Evolutionary conservation across 2,329 filamentous ascomycete species (phyloP), one percentile per base, ranked within the genome.

Genomic region (Pseudogymnoascus sp.): DNA sequence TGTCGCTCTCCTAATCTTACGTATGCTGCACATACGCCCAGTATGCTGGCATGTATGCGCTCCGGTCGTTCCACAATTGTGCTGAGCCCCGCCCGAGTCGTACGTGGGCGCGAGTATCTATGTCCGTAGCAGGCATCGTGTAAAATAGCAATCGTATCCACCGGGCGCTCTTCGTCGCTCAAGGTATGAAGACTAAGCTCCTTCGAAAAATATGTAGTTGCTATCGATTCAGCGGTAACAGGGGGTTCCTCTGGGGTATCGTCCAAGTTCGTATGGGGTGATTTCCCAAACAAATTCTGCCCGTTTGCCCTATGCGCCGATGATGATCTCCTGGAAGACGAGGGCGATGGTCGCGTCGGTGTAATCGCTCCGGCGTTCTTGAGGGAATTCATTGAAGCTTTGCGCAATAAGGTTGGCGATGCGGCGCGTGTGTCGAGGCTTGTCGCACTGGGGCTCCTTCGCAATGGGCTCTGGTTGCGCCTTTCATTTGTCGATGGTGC

Each of bases 61-160:
- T 99, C 94, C 0, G 94, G 94, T 9, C 94, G 83, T 75, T 99
- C 94, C 57, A 99, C 92, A 66, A 99, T 96, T 61, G 86, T 89
- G 68, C 79, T 85, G 1, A 97, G 80, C 14, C 83, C 82, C 47
- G 78, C 81, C 68, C 88, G 88, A 20, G 85, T 87, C 0, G 91
- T 88, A 67, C 89, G 87, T 3, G 91, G 91, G 47, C 94, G 83
- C 9, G 92, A 90, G 74, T 86, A 99, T 20, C 92, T 87, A 75
- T 99, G 94, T 22, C 93, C 92, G 72, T 97, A 99, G 74, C 93
- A 96, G 60, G 89, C 87, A 76, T 99, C 94, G 69, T 97, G 92
- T 1, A 99, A 77, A 30, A 99, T 82, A 54, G 97, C 92, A 4
- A 95, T 76, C 0, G 91, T 91, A 63, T 92, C 79, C 9, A 82